Base-by-base conservation (phyloP, 176 grass and related monocot species). In the Rhynchospora tenuis region DNA sequence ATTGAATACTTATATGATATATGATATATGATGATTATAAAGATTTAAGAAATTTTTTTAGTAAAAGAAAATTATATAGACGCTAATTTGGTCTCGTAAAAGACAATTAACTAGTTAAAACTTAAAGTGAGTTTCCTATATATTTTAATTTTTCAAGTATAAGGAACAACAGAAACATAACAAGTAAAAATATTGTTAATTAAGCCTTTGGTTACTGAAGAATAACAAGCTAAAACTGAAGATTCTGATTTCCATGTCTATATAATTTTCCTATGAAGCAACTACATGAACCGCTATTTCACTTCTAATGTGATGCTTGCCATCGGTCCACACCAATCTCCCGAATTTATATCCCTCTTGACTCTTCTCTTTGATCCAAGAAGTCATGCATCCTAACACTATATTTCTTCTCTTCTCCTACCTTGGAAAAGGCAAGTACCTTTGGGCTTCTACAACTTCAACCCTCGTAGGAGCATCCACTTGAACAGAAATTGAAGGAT, bases 241-340 rank as follows among this genome's bases (percentile, higher is more conserved):
- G 13, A 16, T 45, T 26, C n/a, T 50, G 4, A 7, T 48, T 73
- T 13, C 48, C 19, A 50, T 44, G 24, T 73, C 2, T 50, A 6
- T 60, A 20, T 17, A 73, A 2, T 24, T 26, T 14, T 74, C 38
- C 38, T 20, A 17, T 97, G 81, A 94, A 7, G 86, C 59, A 14
- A 89, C 10, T 14, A 86, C 88, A 27, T 97, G 94, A 22, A 92
- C 92, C 9, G 47, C 87, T 0, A 97, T 14, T 6, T 92, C 85
- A 10, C 87, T 97, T 38, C 92, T 89, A 14, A 94, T 88, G 20
- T 89, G 83, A 86, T 92, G 94, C 57, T 9, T 85, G 54, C 94
- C 94, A 22, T 97, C 90, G 3, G 88, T 86, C 94, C 94, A 97
- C 17, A 82, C 57, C 85, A 97, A 83, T 56, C 81, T 83, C 68